Conservation (phyloP, 148 eudicot species). For the Fallopia convolvulus region DNA sequence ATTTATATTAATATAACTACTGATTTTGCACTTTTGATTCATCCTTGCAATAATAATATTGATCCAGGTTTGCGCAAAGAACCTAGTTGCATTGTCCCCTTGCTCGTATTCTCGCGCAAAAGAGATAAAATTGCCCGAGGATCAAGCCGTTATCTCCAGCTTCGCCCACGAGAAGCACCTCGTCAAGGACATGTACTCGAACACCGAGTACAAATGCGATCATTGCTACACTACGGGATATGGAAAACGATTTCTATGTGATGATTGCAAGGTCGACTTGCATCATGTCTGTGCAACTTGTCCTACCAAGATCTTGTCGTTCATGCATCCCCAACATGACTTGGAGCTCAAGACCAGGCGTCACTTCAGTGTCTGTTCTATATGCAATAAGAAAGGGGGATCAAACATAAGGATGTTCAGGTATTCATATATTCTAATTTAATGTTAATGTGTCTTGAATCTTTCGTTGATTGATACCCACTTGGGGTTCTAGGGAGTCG, state of each 20-base stretch:
- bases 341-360: constrained; percentile 20
- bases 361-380: constrained; percentile 7
- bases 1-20: too few species aligned
- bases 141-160: neutral
- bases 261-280: neutral
- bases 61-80: neutral
- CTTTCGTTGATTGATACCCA: too few species aligned
- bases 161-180: neutral
- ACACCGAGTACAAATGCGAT: neutral
- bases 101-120: neutral
- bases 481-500: too few species aligned
- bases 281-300: constrained; percentile 10
- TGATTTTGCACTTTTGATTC: too few species aligned
- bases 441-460: too few species aligned
- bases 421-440: neutral
- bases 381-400: neutral
- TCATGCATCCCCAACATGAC: constrained; percentile 22
- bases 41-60: too few species aligned
- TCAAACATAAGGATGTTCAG: neutral
- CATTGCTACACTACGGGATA: constrained; percentile 2
- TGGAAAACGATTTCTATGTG: constrained; percentile 1
- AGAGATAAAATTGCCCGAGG: neutral
- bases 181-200: neutral
- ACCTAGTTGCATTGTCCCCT: neutral
- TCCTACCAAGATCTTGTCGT: constrained; percentile 7